Percentiles rank a stretch among this genome's conserved stretches.
phyloP scores from a whole-genome alignment of 139 green algal species.

The Tetradesmus lagerheimii region DNA sequence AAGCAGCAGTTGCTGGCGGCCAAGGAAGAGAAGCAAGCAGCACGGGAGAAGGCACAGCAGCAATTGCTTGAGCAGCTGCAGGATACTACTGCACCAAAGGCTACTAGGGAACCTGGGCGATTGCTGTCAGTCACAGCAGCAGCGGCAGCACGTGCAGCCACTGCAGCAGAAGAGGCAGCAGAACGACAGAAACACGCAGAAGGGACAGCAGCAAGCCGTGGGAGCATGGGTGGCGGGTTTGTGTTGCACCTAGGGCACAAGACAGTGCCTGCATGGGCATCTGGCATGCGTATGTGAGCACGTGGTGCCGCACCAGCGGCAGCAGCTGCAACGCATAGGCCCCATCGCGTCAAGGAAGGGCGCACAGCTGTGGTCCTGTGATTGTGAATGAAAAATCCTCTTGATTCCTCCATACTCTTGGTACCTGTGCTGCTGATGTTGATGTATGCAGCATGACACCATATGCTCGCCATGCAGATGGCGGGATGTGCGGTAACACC shows the following conservation, averaged over 20 bases:
- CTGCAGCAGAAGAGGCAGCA: not conserved
- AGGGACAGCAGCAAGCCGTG: not conserved
- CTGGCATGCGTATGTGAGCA: not conserved
- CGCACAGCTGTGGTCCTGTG: too few species aligned
- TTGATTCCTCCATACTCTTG: too few species aligned
- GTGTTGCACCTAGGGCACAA: constrained; percentile 30
- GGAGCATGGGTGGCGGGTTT: constrained; percentile 13
- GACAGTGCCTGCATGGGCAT: constrained; percentile 14
- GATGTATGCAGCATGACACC: too few species aligned
- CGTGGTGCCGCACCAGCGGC: too few species aligned
- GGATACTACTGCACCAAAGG: not conserved
- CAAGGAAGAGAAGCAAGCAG: constrained; percentile 18
- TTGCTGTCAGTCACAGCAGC: constrained; percentile 10
- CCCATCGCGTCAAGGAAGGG: too few species aligned
- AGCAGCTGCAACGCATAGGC: not conserved
- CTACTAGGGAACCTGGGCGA: not conserved
- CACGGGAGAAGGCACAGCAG: constrained; percentile 13
- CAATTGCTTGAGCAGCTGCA: constrained; percentile 11
- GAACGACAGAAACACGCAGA: not conserved
- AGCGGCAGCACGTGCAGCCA: constrained; percentile 7
- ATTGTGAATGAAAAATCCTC: too few species aligned
- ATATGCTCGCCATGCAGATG: too few species aligned
- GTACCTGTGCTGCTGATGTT: too few species aligned
- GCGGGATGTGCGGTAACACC: too few species aligned
- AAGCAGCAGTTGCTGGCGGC: constrained; percentile 17